phyloP scores from a whole-genome alignment of 805 yeast genomes.

The Metschnikowia cubensis region DNA sequence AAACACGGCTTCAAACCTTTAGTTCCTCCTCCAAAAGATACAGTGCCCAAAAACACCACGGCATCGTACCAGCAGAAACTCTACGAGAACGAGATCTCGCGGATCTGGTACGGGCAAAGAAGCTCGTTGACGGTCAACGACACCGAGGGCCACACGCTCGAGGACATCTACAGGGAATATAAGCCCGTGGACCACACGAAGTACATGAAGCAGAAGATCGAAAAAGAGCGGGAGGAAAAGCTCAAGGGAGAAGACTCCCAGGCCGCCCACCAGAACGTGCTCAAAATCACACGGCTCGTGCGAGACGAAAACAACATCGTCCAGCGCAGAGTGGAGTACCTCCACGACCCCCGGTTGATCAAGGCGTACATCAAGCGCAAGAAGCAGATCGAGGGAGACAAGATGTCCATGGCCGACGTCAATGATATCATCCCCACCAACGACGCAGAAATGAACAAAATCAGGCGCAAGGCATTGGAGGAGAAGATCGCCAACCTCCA shows the following conservation, averaged over 20 bases:
- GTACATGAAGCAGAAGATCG: slow-evolving; percentile 31
- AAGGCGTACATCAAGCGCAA: slow-evolving; percentile 75
- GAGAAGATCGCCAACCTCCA: slow-evolving; percentile 81
- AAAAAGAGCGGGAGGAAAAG: slow-evolving; percentile 33
- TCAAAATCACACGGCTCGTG: slow-evolving; percentile 67
- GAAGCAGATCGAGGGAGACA: slow-evolving; percentile 57
- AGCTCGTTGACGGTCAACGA: slow-evolving; percentile 44
- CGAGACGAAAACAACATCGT: slow-evolving; percentile 81
- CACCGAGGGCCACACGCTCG: slow-evolving; percentile 37
- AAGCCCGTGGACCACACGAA: slow-evolving; percentile 32
- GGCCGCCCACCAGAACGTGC: slow-evolving; percentile 23
- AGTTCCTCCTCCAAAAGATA: slow-evolving; percentile 33
- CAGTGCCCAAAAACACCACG: slow-evolving; percentile 36
- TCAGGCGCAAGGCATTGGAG: slow-evolving; percentile 71
- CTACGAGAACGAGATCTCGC: slow-evolving; percentile 82
- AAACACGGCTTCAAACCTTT: slow-evolving; percentile 76
- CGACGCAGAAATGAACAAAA: slow-evolving; percentile 77
- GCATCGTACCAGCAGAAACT: slow-evolving; percentile 72
- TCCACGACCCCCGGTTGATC: slow-evolving; percentile 83
- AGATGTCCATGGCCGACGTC: slow-evolving; percentile 54
- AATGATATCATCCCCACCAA: slow-evolving; percentile 74
- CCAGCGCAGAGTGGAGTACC: slow-evolving; percentile 73
- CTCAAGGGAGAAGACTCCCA: slow-evolving; percentile 25
- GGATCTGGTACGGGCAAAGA: slow-evolving; percentile 87
- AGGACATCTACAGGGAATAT: slow-evolving; percentile 36